Evolutionary conservation across 2,329 filamentous ascomycete species (phyloP).

Genomic region (Ophiostoma fasciatum): DNA sequence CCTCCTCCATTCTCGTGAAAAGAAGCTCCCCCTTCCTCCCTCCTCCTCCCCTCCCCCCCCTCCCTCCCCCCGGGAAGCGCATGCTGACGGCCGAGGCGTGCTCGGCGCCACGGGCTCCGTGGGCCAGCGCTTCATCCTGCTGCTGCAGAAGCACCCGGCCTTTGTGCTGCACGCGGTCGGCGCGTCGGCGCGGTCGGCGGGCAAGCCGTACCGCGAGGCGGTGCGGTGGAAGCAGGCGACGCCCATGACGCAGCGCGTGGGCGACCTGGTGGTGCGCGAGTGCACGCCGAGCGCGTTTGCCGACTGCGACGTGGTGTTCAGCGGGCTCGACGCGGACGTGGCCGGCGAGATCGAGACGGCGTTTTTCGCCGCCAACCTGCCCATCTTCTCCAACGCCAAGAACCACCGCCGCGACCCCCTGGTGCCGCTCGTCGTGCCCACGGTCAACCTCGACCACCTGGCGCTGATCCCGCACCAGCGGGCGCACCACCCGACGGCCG

Average conservation of each 20-base stretch:
- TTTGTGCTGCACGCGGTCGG: constrained; percentile 80
- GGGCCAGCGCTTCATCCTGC: constrained; percentile 86
- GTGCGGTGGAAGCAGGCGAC: constrained; percentile 87
- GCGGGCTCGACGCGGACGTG: constrained; percentile 80
- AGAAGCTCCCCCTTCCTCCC: too few relatives aligned
- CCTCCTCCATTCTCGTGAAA: too few relatives aligned
- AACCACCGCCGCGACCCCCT: constrained; percentile 87
- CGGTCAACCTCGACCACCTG: constrained; percentile 81
- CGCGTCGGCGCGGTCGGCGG: constrained; percentile 75
- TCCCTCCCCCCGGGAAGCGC: too few relatives aligned
- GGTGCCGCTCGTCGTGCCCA: constrained; percentile 87
- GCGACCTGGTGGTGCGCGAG: constrained; percentile 69
- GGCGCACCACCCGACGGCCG: constrained; percentile 37
- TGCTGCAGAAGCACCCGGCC: constrained; percentile 75
- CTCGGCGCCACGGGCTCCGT: constrained; percentile 89
- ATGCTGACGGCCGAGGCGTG: too few relatives aligned
- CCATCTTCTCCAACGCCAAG: constrained; percentile 95
- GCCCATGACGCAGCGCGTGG: constrained; percentile 60
- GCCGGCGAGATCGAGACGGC: constrained; percentile 87
- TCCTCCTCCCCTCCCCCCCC: not conserved
- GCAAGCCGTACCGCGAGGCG: constrained; percentile 89
- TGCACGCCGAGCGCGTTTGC: constrained; percentile 70
- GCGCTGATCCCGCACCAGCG: constrained; percentile 82
- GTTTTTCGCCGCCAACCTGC: constrained; percentile 75
- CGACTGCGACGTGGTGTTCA: constrained; percentile 89